Evolutionary conservation across 2,329 filamentous ascomycete species (phyloP).

Genomic region (Aspergillus eucalypticola): DNA sequence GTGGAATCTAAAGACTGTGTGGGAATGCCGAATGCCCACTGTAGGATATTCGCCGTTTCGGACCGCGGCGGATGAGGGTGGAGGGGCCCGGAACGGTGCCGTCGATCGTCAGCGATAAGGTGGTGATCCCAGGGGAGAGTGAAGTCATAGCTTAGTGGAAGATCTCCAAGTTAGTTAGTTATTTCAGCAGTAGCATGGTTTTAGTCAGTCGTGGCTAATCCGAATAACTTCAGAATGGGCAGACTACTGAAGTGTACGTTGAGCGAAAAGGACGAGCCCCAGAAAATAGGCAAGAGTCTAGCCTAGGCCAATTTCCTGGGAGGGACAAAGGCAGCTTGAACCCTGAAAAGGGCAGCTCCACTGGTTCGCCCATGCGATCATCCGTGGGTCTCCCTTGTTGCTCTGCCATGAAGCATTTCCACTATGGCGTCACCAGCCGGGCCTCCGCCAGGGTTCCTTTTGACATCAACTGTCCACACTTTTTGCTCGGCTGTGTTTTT

Average conservation of each 20-base stretch:
- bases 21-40: neutral
- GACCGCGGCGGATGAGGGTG: neutral
- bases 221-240: neutral
- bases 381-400: neutral
- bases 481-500: neutral
- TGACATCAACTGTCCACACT: neutral
- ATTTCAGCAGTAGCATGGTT: no score
- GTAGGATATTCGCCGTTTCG: neutral
- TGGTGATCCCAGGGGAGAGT: neutral
- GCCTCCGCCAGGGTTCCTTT: neutral
- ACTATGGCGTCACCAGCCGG: conserved; percentile 1
- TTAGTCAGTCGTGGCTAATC: no score
- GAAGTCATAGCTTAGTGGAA: neutral
- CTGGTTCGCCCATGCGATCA: neutral
- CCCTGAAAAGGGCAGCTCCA: neutral
- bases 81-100: neutral
- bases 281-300: neutral
- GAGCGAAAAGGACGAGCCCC: no score
- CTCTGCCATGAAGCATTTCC: neutral
- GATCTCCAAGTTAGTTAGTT: no score
- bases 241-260: neutral
- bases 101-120: neutral
- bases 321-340: neutral
- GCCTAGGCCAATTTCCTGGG: neutral
- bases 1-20: no score